Percentiles rank a stretch among this genome's conserved stretches.
phyloP scores from a whole-genome alignment of 805 yeast species.

The Wickerhamomyces ciferrii region DNA sequence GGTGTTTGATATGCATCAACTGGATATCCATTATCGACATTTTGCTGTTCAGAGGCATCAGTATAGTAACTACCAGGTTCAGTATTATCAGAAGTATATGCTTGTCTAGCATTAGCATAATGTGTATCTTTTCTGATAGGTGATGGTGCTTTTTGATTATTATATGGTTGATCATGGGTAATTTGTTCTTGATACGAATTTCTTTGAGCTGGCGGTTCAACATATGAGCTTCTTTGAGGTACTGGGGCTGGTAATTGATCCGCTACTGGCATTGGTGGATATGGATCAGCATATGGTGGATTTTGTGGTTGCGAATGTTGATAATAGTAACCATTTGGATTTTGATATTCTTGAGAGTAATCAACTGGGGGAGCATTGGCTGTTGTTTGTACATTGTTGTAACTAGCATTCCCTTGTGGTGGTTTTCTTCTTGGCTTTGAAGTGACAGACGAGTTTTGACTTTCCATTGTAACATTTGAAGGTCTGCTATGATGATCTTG shows the following conservation, averaged over 20 bases:
- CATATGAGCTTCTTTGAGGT: not conserved
- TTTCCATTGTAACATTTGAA: conserved; percentile 1
- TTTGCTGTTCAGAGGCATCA: not conserved
- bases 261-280: not conserved
- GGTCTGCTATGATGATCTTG: conserved; percentile 4
- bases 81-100: not conserved
- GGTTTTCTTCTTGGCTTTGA: conserved; percentile 8
- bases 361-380: not conserved
- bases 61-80: conserved; percentile 1
- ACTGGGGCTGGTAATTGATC: not conserved
- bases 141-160: too few species aligned
- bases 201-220: not conserved
- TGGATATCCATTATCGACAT: not conserved
- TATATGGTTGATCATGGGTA: too few species aligned
- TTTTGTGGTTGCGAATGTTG: not conserved
- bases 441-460: not conserved
- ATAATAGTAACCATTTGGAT: conserved; percentile 5
- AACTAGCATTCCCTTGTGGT: conserved; percentile 1
- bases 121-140: not conserved
- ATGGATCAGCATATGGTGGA: not conserved
- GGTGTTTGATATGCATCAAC: not conserved
- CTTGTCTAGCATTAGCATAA: not conserved
- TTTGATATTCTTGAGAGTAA: not conserved
- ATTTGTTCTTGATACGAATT: too few species aligned
- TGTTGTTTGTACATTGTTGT: not conserved